These are phyloP conservation scores for Trichoderma sp. DNA, from an alignment of 2,329 filamentous ascomycete species.

Conservation along the genomic window DNA sequence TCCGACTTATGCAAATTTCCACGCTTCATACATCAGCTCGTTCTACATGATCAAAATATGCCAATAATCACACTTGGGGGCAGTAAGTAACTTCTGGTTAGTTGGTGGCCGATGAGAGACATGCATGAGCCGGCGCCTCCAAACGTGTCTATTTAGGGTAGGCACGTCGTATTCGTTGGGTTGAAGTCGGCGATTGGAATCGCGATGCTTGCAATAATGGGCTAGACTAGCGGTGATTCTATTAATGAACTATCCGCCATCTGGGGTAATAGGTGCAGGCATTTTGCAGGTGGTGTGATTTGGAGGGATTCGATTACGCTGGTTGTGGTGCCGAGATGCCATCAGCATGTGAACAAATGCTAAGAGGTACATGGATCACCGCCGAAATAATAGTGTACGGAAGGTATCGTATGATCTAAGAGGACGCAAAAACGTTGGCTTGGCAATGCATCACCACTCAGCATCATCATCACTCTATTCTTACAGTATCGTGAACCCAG, in stretches of 20 bases:
- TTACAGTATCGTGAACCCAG: neutral
- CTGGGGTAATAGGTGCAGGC: neutral
- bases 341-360: neutral
- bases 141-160: neutral
- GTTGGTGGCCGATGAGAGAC: neutral
- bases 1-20: rapidly evolving
- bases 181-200: neutral
- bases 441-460: neutral
- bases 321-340: neutral
- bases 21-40: neutral
- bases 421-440: neutral
- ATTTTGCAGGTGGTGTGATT: neutral
- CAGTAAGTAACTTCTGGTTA: neutral
- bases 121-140: neutral
- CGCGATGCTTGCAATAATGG: neutral
- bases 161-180: neutral
- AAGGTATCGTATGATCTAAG: neutral
- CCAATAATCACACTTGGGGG: neutral
- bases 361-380: neutral
- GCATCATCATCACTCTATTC: neutral
- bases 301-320: neutral
- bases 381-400: neutral
- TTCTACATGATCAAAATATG: neutral
- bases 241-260: neutral
- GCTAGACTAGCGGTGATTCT: neutral